Conservation (phyloP, 2,329 filamentous ascomycete species). For the Fusarium oxysporum region DNA sequence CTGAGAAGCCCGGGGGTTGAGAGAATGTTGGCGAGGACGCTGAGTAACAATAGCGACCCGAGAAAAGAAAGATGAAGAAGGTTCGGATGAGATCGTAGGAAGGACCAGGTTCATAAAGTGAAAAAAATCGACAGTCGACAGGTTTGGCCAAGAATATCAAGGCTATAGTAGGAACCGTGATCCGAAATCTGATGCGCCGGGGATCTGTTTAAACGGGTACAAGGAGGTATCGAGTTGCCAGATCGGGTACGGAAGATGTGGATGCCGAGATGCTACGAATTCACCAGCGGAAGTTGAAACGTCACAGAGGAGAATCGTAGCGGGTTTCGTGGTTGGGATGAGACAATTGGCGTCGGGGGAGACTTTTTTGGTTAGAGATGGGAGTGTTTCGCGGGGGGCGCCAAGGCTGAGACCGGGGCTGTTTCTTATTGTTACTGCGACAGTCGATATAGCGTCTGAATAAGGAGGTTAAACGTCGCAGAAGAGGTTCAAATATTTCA, state of each 20-base stretch:
- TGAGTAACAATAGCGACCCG: constrained; percentile 39
- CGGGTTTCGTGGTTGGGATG: constrained; percentile 33
- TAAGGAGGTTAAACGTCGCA: constrained; percentile 33
- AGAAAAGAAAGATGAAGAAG: constrained; percentile 33
- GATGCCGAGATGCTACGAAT: constrained; percentile 32
- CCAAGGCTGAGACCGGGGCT: constrained; percentile 13
- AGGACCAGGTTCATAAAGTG: constrained; percentile 39
- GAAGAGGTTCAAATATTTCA: not conserved
- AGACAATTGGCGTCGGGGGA: constrained; percentile 44
- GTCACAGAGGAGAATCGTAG: constrained; percentile 36
- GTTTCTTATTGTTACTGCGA: constrained; percentile 16
- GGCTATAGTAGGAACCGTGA: constrained; percentile 26
- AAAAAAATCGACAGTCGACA: not conserved
- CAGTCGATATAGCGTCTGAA: constrained; percentile 21
- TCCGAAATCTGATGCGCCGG: constrained; percentile 33
- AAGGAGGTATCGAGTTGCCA: constrained; percentile 28
- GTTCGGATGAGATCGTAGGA: constrained; percentile 23
- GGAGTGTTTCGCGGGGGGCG: constrained; percentile 41
- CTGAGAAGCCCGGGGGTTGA: constrained; percentile 19
- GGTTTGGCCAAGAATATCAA: constrained; percentile 5
- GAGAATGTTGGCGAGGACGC: constrained; percentile 25
- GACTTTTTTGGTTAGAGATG: constrained; percentile 8
- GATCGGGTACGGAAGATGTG: constrained; percentile 29
- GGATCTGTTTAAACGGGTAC: constrained; percentile 20
- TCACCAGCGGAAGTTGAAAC: constrained; percentile 43